phyloP scores from a whole-genome alignment of 495 filamentous ascomycete genomes.

The Chaetomium fimeti region DNA sequence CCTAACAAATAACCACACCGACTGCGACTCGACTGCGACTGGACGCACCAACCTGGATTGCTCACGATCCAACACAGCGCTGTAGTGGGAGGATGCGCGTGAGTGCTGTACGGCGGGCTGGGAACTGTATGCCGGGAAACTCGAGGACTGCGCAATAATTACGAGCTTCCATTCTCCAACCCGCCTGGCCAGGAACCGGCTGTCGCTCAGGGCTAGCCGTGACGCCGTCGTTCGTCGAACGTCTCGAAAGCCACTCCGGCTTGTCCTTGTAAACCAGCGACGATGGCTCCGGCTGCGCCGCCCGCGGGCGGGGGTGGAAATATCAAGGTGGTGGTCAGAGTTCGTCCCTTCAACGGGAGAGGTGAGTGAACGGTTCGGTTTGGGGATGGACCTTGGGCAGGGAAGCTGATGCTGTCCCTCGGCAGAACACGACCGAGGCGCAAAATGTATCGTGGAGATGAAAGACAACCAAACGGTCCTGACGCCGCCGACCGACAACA shows the following conservation, averaged over 20 bases:
- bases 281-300: constrained; percentile 65
- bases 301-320: constrained; percentile 75
- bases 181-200: neutral
- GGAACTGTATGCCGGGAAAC: constrained; percentile 33
- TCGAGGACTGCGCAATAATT: constrained; percentile 18
- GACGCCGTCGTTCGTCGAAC: constrained; percentile 5
- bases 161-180: neutral
- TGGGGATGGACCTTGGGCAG: neutral
- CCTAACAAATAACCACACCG: neutral
- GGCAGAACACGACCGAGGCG: constrained; percentile 79
- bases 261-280: constrained; percentile 16
- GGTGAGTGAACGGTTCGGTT: constrained; percentile 62
- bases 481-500: constrained; percentile 67
- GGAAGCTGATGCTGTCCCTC: constrained; percentile 9
- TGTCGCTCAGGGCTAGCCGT: constrained; percentile 4
- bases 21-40: neutral
- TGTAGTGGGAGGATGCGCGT: constrained; percentile 30
- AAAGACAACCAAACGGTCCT: constrained; percentile 87
- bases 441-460: constrained; percentile 99
- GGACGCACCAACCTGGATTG: constrained; percentile 6
- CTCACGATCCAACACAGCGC: neutral
- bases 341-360: constrained; percentile 88
- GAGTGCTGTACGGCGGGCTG: constrained; percentile 25
- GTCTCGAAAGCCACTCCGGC: neutral
- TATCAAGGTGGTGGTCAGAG: constrained; percentile 99